Evolutionary conservation across 148 eudicot genomes (phyloP).

Genomic region (Rhododendron vialii): DNA sequence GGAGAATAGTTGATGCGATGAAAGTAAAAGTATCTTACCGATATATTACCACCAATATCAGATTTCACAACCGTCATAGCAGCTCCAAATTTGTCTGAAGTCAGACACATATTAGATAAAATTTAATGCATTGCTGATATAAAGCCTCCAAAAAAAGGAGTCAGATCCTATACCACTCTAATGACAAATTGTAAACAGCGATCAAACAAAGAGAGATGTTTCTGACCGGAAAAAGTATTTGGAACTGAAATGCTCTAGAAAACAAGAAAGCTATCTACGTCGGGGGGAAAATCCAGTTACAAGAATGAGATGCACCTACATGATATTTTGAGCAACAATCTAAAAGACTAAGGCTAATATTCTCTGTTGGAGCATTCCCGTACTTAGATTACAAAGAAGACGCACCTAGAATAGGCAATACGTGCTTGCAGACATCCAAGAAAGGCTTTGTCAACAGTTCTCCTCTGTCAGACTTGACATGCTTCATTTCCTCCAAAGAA

Average conservation of each 20-base stretch:
- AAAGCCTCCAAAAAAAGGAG: neutral
- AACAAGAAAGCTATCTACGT: neutral
- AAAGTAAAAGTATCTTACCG: conserved; percentile 30
- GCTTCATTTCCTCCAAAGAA: conserved; percentile 67
- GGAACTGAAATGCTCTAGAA: neutral
- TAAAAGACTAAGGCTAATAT: neutral
- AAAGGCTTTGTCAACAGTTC: conserved; percentile 75
- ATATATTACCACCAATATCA: conserved; percentile 78
- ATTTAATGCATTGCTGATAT: neutral
- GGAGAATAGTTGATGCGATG: neutral
- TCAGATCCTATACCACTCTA: neutral
- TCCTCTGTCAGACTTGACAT: conserved; percentile 64
- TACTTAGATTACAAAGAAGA: neutral
- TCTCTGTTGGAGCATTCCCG: neutral
- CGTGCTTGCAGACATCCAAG: conserved; percentile 80
- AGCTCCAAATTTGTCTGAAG: conserved; percentile 80
- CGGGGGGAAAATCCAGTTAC: neutral
- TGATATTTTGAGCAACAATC: neutral
- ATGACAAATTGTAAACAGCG: neutral
- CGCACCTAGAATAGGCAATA: conserved; percentile 82
- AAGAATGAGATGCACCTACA: neutral
- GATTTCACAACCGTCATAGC: conserved; percentile 84
- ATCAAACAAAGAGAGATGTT: neutral
- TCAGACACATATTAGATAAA: conserved; percentile 10
- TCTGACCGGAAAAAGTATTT: neutral